Conservation (phyloP, 768 basidiomycete species). For the Hemileccinum impolitum region DNA sequence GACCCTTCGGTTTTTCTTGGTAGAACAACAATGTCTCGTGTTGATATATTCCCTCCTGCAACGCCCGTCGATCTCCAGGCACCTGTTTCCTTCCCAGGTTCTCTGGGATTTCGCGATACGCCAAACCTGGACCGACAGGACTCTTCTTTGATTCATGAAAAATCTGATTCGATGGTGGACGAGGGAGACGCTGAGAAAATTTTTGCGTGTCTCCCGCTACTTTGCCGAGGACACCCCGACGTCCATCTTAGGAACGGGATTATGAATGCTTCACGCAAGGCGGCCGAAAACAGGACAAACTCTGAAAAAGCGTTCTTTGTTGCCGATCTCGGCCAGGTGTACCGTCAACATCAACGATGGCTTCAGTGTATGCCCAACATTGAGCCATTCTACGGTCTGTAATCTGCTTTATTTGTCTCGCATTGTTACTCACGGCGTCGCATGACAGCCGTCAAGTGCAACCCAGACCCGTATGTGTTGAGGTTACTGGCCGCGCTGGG, state of each 20-base stretch:
- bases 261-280: slow-evolving; percentile 54
- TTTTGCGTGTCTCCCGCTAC: slow-evolving; percentile 63
- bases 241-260: slow-evolving; percentile 76
- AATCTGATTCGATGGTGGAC: slow-evolving; percentile 42
- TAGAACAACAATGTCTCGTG: slow-evolving; percentile 51
- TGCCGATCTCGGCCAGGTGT: slow-evolving; percentile 87
- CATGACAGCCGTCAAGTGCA: slow-evolving; percentile 87
- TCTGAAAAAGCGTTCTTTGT: slow-evolving; percentile 97
- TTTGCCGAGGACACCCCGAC: slow-evolving; percentile 66
- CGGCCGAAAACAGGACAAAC: slow-evolving; percentile 55
- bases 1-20: slow-evolving; percentile 15
- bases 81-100: slow-evolving; percentile 30
- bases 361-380: slow-evolving; percentile 69
- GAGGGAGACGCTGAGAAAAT: slow-evolving; percentile 40
- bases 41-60: slow-evolving; percentile 44
- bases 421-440: slow-evolving; percentile 26
- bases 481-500: slow-evolving; percentile 88
- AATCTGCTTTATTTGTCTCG: slow-evolving; percentile 9
- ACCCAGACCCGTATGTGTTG: slow-evolving; percentile 93
- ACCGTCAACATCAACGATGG: slow-evolving; percentile 84
- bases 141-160: slow-evolving; percentile 37
- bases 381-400: slow-evolving; percentile 91
- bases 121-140: slow-evolving; percentile 11
- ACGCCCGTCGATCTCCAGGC: slow-evolving; percentile 27
- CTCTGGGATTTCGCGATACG: slow-evolving; percentile 23